These are phyloP conservation scores for Nakazawaea wyomingensis DNA, from an alignment of 805 yeast genomes.

Conservation along the genomic window DNA sequence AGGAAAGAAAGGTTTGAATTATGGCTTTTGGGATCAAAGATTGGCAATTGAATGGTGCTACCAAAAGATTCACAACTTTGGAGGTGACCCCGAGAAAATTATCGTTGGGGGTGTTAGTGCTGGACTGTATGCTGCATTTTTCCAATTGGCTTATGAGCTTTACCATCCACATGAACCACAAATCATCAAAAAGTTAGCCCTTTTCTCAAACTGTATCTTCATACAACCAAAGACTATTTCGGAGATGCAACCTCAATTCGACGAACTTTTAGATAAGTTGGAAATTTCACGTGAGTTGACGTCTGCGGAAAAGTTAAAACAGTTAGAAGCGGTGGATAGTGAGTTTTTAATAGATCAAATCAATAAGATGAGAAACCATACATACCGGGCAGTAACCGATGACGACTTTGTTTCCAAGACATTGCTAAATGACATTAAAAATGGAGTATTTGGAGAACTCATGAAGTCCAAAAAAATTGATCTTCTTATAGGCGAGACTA, in stretches of 20 bases:
- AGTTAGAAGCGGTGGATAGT: slow-evolving; percentile 19
- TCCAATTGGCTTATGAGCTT: slow-evolving; percentile 36
- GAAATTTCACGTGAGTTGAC: slow-evolving; percentile 17
- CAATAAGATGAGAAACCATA: slow-evolving; percentile 22
- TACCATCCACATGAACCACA: slow-evolving; percentile 35
- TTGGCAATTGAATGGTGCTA: slow-evolving; percentile 42
- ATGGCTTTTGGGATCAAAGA: slow-evolving; percentile 44
- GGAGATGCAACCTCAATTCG: slow-evolving; percentile 31
- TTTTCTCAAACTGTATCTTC: slow-evolving; percentile 31
- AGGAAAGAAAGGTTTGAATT: slow-evolving; percentile 24
- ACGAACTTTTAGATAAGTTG: slow-evolving; percentile 27
- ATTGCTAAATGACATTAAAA: slow-evolving; percentile 26
- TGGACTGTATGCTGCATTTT: slow-evolving; percentile 38
- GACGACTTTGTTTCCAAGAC: slow-evolving; percentile 28
- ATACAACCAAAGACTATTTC: slow-evolving; percentile 33
- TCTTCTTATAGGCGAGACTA: slow-evolving; percentile 29
- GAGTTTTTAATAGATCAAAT: slow-evolving; percentile 21
- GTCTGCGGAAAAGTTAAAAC: slow-evolving; percentile 18
- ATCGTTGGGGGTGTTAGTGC: slow-evolving; percentile 44
- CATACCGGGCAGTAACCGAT: slow-evolving; percentile 37
- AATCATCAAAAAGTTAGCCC: slow-evolving; percentile 32
- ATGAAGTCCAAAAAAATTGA: slow-evolving; percentile 18
- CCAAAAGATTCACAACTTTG: slow-evolving; percentile 36
- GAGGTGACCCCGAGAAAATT: slow-evolving; percentile 39
- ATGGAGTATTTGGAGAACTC: slow-evolving; percentile 25